Conservation (phyloP, 257 asterid genomes). For the Fraxinus anomala region DNA sequence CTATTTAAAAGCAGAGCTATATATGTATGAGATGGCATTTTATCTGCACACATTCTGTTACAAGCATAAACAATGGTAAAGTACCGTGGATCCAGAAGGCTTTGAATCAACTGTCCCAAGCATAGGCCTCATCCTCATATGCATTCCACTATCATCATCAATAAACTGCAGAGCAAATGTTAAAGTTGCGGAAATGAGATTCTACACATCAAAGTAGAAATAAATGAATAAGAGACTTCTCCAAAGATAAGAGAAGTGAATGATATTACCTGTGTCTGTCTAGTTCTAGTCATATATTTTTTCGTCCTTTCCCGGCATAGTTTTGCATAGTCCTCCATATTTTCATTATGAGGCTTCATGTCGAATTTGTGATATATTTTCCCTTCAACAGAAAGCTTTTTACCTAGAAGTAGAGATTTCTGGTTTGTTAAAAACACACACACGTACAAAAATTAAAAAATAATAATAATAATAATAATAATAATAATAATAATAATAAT, state of each 20-base stretch:
- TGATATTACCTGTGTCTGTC: conserved; percentile 61
- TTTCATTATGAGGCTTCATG: conserved; percentile 69
- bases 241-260: conserved; percentile 12
- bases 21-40: not conserved
- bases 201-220: conserved; percentile 18
- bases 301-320: conserved; percentile 78
- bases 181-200: conserved; percentile 14
- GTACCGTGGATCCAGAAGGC: conserved; percentile 50
- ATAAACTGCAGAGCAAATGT: conserved; percentile 46
- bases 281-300: conserved; percentile 61
- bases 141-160: conserved; percentile 68
- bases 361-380: conserved; percentile 80
- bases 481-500: no score
- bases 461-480: no score
- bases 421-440: not conserved
- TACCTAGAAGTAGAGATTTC: conserved; percentile 46
- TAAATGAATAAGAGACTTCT: not conserved
- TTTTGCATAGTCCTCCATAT: conserved; percentile 64
- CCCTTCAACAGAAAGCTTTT: conserved; percentile 71
- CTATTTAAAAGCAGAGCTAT: conserved; percentile 34
- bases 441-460: not conserved
- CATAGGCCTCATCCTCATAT: conserved; percentile 87
- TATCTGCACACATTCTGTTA: conserved; percentile 12
- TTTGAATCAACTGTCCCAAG: conserved; percentile 59
- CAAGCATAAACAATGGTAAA: conserved; percentile 19